phyloP scores from a whole-genome alignment of 176 grass and related monocot species.

The Saccharum spontaneum region DNA sequence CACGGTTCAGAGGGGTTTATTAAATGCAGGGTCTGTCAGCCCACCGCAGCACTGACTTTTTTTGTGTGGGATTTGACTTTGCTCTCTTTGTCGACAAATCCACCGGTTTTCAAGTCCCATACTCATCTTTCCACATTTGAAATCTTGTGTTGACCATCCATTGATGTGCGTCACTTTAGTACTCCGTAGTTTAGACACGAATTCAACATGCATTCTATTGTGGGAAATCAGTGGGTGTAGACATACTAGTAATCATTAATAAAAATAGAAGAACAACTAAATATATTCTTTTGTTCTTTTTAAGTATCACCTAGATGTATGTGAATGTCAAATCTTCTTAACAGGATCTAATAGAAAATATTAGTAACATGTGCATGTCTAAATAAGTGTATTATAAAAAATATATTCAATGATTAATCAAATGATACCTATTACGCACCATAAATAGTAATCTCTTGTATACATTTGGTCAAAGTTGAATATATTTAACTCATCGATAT shows the following conservation, averaged over 20 bases:
- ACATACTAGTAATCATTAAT: neutral
- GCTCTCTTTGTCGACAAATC: neutral
- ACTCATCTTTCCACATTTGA: neutral
- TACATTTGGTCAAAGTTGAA: no score
- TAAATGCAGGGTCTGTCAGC: conserved; percentile 19
- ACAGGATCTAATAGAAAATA: no score
- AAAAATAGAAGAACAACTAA: no score
- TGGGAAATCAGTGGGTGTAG: neutral
- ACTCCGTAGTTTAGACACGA: neutral
- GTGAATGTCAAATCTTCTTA: no score
- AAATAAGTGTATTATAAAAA: no score
- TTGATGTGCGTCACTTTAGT: neutral
- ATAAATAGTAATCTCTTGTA: no score
- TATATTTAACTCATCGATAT: no score
- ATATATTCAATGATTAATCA: no score
- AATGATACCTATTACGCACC: no score
- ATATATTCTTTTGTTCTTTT: no score
- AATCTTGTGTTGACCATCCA: neutral
- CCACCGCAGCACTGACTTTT: conserved; percentile 7
- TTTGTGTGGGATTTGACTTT: conserved; percentile 30
- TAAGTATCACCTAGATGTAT: no score
- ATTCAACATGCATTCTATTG: neutral
- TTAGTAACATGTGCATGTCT: no score
- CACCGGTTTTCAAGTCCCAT: neutral
- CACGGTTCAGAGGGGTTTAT: conserved; percentile 22